Percentiles rank a stretch among this genome's conserved stretches.
Conservation (phyloP, 495 filamentous ascomycete species). For the Thozetella sp. region DNA sequence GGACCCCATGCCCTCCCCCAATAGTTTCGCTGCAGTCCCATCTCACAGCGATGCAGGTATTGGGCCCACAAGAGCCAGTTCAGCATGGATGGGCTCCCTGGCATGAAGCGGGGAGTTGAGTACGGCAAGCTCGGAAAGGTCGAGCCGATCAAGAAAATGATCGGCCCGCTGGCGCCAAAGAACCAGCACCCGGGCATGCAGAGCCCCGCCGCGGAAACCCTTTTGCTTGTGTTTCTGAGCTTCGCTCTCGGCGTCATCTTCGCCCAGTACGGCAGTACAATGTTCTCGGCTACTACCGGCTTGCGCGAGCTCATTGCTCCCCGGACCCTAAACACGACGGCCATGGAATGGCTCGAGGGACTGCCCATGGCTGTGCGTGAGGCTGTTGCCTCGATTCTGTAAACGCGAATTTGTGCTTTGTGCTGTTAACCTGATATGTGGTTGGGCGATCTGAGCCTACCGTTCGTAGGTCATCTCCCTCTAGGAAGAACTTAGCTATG, state of each 20-base stretch:
- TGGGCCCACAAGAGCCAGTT: slow-evolving; percentile 58
- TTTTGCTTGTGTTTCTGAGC: not conserved
- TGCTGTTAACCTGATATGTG: no score
- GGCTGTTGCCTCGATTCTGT: no score
- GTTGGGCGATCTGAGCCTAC: no score
- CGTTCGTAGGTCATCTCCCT: no score
- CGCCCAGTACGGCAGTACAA: not conserved
- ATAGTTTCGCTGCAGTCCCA: not conserved
- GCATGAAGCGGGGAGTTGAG: slow-evolving; percentile 40
- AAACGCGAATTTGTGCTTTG: no score
- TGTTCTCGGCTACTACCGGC: not conserved
- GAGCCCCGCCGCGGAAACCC: not conserved
- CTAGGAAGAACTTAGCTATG: no score
- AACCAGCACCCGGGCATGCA: not conserved
- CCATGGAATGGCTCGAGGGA: no score
- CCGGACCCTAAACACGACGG: not conserved
- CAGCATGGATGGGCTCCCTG: slow-evolving; percentile 56
- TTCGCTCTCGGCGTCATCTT: not conserved
- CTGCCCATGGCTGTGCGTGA: no score
- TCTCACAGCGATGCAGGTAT: slow-evolving; percentile 33
- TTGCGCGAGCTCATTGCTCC: not conserved
- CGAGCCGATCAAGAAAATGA: slow-evolving; percentile 53
- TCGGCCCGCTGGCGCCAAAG: slow-evolving; percentile 34
- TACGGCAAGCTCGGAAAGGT: slow-evolving; percentile 41
- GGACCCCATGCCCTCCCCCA: not conserved